Percentiles rank a stretch among this genome's conserved stretches.
Conservation (phyloP, 2,329 filamentous ascomycete genomes). For the Neospermospora avenae region DNA sequence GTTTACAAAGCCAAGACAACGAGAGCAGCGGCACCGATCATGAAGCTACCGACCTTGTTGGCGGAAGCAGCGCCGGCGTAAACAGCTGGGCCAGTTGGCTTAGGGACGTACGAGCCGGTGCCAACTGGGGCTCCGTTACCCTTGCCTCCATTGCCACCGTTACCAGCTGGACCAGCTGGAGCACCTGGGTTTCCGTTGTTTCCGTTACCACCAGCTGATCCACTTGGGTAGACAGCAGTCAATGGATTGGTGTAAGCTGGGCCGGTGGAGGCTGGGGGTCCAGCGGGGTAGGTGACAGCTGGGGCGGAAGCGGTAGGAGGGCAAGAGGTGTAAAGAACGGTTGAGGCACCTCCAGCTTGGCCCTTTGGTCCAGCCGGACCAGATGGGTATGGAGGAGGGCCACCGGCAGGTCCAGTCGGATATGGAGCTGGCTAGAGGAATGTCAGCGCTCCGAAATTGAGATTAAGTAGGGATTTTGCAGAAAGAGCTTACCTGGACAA, state of each 20-base stretch:
- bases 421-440: not conserved
- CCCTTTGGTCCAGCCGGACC: too few relatives aligned
- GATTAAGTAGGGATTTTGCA: constrained; percentile 7
- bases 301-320: constrained; percentile 1
- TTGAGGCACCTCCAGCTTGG: constrained; percentile 4
- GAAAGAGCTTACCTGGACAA: constrained; percentile 31
- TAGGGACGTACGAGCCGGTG: too few relatives aligned
- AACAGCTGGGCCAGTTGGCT: too few relatives aligned
- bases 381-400: too few relatives aligned
- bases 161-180: not conserved
- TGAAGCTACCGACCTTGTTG: constrained; percentile 11
- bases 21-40: constrained; percentile 8
- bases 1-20: constrained; percentile 1
- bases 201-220: not conserved
- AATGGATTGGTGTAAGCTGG: constrained; percentile 8
- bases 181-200: not conserved
- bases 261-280: not conserved
- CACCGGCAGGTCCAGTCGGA: not conserved
- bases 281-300: not conserved
- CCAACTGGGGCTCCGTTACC: not conserved
- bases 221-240: constrained; percentile 1
- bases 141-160: not conserved
- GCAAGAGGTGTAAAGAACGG: constrained; percentile 21
- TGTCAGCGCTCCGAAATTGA: not conserved
- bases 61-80: constrained; percentile 14